Evolutionary conservation across 495 filamentous ascomycete species (phyloP), one percentile per base, ranked within the genome.

Genomic region (Talaromyces wortmannii): DNA sequence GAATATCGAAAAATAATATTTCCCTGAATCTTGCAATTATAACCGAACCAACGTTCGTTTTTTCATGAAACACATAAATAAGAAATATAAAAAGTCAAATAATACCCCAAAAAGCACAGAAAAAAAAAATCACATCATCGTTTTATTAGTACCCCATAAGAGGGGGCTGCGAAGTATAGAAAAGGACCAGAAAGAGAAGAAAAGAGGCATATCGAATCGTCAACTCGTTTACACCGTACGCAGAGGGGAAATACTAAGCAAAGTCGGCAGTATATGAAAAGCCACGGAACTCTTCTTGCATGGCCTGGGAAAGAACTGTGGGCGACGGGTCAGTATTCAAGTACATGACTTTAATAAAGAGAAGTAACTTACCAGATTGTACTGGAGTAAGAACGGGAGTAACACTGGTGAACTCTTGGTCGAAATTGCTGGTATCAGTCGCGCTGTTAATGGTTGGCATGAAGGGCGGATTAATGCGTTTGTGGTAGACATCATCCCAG

Each of bases 281-380:
- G 59, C 94, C 94, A 47, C 94, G 87, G 89, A 99, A 99, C 69
- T 99, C 91, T 76, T 99, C 94, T 75, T 99, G 94, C 95, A 97
- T 97, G 16, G 91, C 88, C 78, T 97, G 92, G 8, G 95, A 94
- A 48, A 99, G 83, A 30, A 99, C 94, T 96, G 63, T 36, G 57
- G 18, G 57, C n/a, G 15, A 60, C 45, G 45, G 12, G 31, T 58
- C 31, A 60, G 31, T 52, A 46, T 13, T n/a, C 29, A 56, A 50
- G 42, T 53, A 44, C 32, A 15, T 7, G 31, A 5, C 29, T 32
- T 23, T 13, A 12, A 4, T 2, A 23, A 23, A 23, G 23, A 23
- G 23, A 23, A 23, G 4, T 23, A 43, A 63, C 88, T 76, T 88
- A 96, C 92, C 92, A 65, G 91, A 95, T 70, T 97, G 90, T 55